Evolutionary conservation across 129 eudicot species (phyloP).

Genomic region (Deinandra increscens): DNA sequence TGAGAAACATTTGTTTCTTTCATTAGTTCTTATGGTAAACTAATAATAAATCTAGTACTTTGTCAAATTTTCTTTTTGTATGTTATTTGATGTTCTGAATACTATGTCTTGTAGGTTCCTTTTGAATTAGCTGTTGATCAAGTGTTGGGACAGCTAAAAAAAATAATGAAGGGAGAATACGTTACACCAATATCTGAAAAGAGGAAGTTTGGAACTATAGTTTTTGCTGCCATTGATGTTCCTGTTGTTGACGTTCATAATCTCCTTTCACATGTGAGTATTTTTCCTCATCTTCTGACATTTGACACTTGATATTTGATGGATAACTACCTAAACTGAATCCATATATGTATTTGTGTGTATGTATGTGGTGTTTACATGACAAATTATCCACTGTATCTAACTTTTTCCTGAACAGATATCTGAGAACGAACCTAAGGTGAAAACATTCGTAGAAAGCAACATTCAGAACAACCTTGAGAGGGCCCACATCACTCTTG

Average conservation of each 20-base stretch:
- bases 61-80: background rate
- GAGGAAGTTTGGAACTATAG: slow-evolving; percentile 61
- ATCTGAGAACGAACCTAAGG: slow-evolving; percentile 42
- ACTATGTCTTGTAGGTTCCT: slow-evolving; percentile 57
- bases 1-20: background rate
- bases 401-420: slow-evolving; percentile 39
- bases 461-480: slow-evolving; percentile 43
- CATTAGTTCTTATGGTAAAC: background rate
- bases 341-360: background rate
- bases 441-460: slow-evolving; percentile 51
- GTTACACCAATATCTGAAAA: slow-evolving; percentile 55
- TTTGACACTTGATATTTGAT: background rate
- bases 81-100: slow-evolving; percentile 4
- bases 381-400: background rate
- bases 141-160: slow-evolving; percentile 62
- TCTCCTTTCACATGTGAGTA: slow-evolving; percentile 65
- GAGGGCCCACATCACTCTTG: slow-evolving; percentile 81
- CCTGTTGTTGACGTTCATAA: slow-evolving; percentile 51
- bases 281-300: background rate
- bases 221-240: slow-evolving; percentile 79
- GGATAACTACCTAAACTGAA: too few relatives aligned
- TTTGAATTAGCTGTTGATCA: slow-evolving; percentile 61
- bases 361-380: background rate
- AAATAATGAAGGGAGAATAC: slow-evolving; percentile 77
- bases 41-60: background rate